Conservation (phyloP, 345 rosid genomes). For the Sisymbrium altissimum region DNA sequence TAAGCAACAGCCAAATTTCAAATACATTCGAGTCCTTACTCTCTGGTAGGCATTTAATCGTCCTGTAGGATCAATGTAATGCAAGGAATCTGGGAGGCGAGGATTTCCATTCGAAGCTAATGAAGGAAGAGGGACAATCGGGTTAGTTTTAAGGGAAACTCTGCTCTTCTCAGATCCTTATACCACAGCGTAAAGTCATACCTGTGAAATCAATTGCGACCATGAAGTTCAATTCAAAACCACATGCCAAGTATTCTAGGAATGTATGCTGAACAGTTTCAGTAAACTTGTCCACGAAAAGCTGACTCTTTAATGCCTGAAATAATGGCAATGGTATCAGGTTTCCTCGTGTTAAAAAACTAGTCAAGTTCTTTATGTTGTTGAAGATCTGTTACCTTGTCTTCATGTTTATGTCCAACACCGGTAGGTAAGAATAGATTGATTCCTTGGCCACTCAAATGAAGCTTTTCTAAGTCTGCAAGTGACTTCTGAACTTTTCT, state of each 20-base stretch:
- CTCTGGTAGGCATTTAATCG: slow-evolving; percentile 70
- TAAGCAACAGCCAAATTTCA: neutral
- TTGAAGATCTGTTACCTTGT: slow-evolving; percentile 44
- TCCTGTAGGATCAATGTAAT: slow-evolving; percentile 72
- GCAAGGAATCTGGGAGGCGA: slow-evolving; percentile 86
- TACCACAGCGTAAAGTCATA: slow-evolving; percentile 25
- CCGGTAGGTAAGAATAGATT: slow-evolving; percentile 51
- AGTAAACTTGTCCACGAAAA: slow-evolving; percentile 64
- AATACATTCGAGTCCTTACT: slow-evolving; percentile 34
- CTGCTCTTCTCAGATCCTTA: neutral
- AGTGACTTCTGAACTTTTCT: slow-evolving; percentile 80
- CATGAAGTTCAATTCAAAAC: slow-evolving; percentile 91
- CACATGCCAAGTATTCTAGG: slow-evolving; percentile 78
- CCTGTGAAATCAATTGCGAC: slow-evolving; percentile 97
- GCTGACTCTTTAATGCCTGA: slow-evolving; percentile 67
- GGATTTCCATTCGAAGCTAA: slow-evolving; percentile 96
- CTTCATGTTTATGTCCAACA: slow-evolving; percentile 56
- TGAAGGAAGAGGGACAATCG: slow-evolving; percentile 8
- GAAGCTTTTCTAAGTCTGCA: slow-evolving; percentile 68
- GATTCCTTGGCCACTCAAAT: slow-evolving; percentile 48
- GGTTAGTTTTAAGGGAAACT: slow-evolving; percentile 8
- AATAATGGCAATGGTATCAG: neutral
- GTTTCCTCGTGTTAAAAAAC: neutral
- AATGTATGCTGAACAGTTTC: slow-evolving; percentile 70
- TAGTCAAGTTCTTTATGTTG: neutral